Percentiles rank a stretch among this genome's conserved stretches.
These are phyloP conservation scores for Zygnema circumcarinatum DNA, from an alignment of 139 green algal species.

Conservation along the genomic window DNA sequence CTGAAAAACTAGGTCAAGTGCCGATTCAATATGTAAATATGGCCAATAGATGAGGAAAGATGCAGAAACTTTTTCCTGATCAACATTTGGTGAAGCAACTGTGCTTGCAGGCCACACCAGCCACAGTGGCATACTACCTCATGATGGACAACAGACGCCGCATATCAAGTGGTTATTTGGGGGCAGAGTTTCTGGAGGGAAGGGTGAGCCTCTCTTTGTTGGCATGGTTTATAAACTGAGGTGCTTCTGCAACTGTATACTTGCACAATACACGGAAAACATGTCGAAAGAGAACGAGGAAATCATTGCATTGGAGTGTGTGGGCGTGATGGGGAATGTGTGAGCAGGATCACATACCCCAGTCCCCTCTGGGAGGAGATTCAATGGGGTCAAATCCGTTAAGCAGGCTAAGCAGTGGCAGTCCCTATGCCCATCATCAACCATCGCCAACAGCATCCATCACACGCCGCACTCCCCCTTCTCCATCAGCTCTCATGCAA, in stretches of 20 bases:
- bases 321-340: no score
- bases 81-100: not conserved
- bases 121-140: constrained; percentile 97
- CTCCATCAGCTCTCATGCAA: constrained; percentile 50
- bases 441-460: not conserved
- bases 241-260: not conserved
- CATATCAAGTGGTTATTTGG: constrained; percentile 57
- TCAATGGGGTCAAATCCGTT: not conserved
- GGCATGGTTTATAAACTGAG: not conserved
- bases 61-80: no score
- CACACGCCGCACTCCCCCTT: not conserved
- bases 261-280: not conserved
- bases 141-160: constrained; percentile 69
- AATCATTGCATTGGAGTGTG: no score
- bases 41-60: no score
- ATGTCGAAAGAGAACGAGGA: not conserved
- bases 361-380: not conserved
- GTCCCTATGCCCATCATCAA: not conserved
- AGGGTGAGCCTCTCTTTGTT: not conserved
- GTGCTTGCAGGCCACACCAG: constrained; percentile 79
- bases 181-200: constrained; percentile 49
- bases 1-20: no score
- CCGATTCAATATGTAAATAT: no score
- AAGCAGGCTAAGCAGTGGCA: not conserved
- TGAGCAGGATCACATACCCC: not conserved